Base-by-base conservation (phyloP, 2,329 filamentous ascomycete genomes). In the Exophiala sideris region DNA sequence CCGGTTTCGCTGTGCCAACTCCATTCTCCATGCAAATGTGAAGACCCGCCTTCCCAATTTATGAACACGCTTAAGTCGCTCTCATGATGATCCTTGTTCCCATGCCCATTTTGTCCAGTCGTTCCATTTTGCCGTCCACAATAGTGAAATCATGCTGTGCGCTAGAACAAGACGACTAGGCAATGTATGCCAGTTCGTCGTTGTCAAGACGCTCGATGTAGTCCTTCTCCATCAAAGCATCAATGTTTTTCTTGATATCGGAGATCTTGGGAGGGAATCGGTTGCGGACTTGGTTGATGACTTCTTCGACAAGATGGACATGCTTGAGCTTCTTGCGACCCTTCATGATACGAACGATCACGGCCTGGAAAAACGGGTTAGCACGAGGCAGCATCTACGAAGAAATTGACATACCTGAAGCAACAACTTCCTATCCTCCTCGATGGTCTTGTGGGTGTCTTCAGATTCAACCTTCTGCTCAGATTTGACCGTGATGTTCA, bases 171-270 rank as follows among this genome's bases (percentile, higher is more conserved):
- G 21, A 24, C n/a, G 21, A 3, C 81, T 82, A 96, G 65, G 92
- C 92, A 62, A 97, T 84, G 72, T 97, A 97, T 53, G 92, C 90
- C 57, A 99, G 81, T 69, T 96, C 91, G 67, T 97, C 94, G 50
- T 89, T 91, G 45, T 97, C 94, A 54, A 97, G 76, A 53, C 94
- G 89, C 78, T 99, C 94, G 45, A 99, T 83, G 67, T 99, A 99
- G 72, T 99, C 94, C 79, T 99, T 99, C 79, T 99, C 94, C 61
- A 99, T 86, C 38, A 99, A 80, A 61, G 96, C 96, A 73, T 99
- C 94, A 70, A 99, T 97, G 73, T 94, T 96, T 78, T 97, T 99
- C 79, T 99, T 99, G 82, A 99, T 99, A 65, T 99, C 94, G 12
- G 84, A 80, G 29, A 99, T 82, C 75, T 95, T 95, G 38, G 94